phyloP scores from a whole-genome alignment of 371 early-diverging fungal species.

The Synchytrium microbalum region DNA sequence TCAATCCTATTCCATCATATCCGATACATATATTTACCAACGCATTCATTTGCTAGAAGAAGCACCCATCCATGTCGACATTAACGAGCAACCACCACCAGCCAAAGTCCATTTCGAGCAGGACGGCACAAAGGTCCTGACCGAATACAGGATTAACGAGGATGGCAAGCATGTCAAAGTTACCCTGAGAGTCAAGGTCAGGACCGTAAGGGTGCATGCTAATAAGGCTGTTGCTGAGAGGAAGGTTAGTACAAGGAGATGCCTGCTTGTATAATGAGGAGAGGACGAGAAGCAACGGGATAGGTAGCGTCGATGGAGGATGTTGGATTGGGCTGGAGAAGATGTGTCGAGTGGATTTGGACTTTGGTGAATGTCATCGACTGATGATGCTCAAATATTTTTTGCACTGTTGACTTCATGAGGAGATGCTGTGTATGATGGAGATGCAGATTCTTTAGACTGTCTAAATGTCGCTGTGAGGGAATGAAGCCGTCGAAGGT shows the following conservation, averaged over 20 bases:
- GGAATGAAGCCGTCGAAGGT: no score
- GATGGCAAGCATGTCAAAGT: constrained; percentile 85
- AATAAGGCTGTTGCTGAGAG: constrained; percentile 85
- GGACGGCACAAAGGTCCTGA: constrained; percentile 75
- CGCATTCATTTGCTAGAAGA: no score
- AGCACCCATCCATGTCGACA: not conserved
- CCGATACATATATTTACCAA: not conserved
- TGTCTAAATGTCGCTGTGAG: no score
- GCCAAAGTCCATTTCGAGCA: constrained; percentile 11
- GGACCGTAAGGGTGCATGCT: constrained; percentile 58
- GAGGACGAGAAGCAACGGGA: no score
- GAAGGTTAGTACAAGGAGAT: constrained; percentile 43
- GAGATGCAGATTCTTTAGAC: no score
- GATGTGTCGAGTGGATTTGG: no score
- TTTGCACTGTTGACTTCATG: no score
- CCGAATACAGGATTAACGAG: constrained; percentile 74
- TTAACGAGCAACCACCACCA: not conserved
- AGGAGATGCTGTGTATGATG: no score
- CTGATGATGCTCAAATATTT: no score
- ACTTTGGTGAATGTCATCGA: no score
- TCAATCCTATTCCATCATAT: not conserved
- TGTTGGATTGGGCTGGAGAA: no score
- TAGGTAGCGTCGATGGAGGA: no score
- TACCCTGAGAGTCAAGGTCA: constrained; percentile 72
- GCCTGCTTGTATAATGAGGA: not conserved